Base-by-base conservation (phyloP, 441 rosid species). In the Adansonia gregorii region DNA sequence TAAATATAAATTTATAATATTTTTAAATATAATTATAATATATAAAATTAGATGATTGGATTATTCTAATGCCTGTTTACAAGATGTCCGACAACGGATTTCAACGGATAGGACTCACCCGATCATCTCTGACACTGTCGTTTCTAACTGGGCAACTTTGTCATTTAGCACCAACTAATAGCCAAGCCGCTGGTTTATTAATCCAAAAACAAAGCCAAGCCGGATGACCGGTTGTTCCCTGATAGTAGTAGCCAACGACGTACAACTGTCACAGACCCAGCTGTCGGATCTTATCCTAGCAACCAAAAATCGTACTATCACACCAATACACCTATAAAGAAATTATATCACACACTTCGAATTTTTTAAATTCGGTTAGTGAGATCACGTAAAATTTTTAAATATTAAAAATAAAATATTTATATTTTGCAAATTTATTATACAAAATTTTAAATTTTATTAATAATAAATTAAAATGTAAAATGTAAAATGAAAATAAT, bases 211-310 rank as follows among this genome's bases (percentile, higher is more conserved):
- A 41, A 69, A 41, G 10, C 27, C 67, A 43, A 19, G 60, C 72
- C 77, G 74, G 84, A 80, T 49, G 31, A 79, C 55, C 69, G 65
- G 46, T 51, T 45, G 41, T 39, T 20, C 15, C n/a, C 35, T 9
- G 0, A 31, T 24, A 39, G 8, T 6, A 0, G 3, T 11, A 3
- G 56, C n/a, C 61, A n/a, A 60, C 9, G 24, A 76, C 78, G 72
- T 81, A 83, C 87, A 88, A 83, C 87, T 86, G 91, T 83, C 87
- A 74, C 72, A 60, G 76, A 63, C 68, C 77, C 64, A 82, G 83
- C 78, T 82, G 88, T 87, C 86, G 85, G 87, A 82, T 81, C 82
- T 79, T 82, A 87, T 81, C 82, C 84, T 12, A 78, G 77, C 85
- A 80, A 78, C 15, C 7, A 64, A 73, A 72, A 73, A 12, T 69